Evolutionary conservation across 1,284 basidiomycete genomes (phyloP).

Genomic region (Fomitopsis pinicola): DNA sequence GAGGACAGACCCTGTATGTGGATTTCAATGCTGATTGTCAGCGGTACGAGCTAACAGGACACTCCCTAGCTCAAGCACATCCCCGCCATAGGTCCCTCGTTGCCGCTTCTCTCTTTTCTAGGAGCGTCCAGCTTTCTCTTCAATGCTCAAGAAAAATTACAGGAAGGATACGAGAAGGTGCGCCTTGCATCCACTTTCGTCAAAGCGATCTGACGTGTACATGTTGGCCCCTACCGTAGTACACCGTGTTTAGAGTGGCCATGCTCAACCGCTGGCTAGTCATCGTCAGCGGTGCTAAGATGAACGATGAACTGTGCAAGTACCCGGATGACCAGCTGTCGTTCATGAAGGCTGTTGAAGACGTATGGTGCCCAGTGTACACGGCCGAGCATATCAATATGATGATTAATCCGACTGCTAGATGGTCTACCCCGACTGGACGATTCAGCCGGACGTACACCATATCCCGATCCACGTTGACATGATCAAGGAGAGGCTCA

Average conservation of each 20-base stretch:
- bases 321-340: conserved; percentile 28
- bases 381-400: not conserved
- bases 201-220: no score
- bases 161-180: no score
- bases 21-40: no score
- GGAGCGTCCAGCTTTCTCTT: not conserved
- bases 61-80: not conserved
- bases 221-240: no score
- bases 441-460: conserved; percentile 18
- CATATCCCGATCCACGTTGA: conserved; percentile 23
- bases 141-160: not conserved
- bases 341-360: conserved; percentile 22
- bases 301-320: conserved; percentile 31
- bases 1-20: no score
- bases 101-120: not conserved
- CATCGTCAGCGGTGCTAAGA: conserved; percentile 25
- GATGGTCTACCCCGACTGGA: conserved; percentile 17
- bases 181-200: no score
- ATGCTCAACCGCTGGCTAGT: conserved; percentile 27
- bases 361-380: conserved; percentile 17
- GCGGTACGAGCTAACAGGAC: not conserved
- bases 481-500: conserved; percentile 22
- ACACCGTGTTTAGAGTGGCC: conserved; percentile 27
- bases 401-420: conserved; percentile 9
- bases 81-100: not conserved